Percentiles rank a stretch among this genome's conserved stretches.
Evolutionary conservation across 23 red algal genomes (phyloP).

Genomic region (Gracilaria domingensis): DNA sequence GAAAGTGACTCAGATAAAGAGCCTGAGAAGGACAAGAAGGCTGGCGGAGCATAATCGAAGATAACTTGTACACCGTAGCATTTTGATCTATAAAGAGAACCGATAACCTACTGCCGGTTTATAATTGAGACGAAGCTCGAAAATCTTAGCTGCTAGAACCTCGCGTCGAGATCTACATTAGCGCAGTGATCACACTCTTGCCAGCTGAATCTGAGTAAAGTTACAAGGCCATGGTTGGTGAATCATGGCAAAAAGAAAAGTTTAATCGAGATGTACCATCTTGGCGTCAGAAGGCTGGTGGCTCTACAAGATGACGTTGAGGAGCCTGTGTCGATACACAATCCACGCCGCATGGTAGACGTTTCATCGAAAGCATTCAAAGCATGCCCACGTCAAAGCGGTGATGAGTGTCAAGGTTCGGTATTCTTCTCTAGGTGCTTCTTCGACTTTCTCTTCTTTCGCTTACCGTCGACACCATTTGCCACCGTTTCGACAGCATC

Average conservation of each 20-base stretch:
- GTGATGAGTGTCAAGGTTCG: neutral
- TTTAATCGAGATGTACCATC: neutral
- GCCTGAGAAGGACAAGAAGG: slow-evolving; percentile 75
- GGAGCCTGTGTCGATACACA: no score
- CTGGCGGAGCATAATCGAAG: slow-evolving; percentile 45
- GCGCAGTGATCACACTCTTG: no score
- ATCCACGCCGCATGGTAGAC: no score
- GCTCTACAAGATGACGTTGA: no score
- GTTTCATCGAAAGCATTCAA: no score
- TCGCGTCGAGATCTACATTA: neutral
- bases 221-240: neutral
- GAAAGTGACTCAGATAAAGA: slow-evolving; percentile 59
- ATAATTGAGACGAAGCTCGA: neutral
- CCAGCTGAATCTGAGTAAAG: no score
- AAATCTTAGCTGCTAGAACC: neutral
- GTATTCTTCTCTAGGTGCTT: neutral
- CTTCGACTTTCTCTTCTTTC: neutral
- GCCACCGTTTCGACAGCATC: neutral
- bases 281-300: no score
- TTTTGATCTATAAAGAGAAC: slow-evolving; percentile 41
- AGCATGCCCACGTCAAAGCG: no score
- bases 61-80: slow-evolving; percentile 38
- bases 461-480: neutral
- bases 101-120: neutral
- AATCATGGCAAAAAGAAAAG: neutral